Percentiles rank a stretch among this genome's conserved stretches.
Evolutionary conservation across 352 stramenopile genomes (phyloP).

Genomic region (Phytophthora macrochlamydospora): DNA sequence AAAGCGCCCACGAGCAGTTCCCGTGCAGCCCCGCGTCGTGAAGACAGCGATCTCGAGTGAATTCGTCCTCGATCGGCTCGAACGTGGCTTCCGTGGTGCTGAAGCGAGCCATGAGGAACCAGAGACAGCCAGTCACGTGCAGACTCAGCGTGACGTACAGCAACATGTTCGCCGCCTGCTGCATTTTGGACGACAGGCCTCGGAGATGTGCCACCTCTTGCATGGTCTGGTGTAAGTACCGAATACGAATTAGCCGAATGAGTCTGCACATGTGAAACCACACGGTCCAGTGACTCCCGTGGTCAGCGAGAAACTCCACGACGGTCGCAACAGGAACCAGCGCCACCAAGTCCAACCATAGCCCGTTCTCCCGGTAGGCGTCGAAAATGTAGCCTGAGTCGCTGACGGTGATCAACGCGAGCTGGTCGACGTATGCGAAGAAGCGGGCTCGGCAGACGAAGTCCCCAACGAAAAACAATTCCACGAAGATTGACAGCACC

Average conservation of each 20-base stretch:
- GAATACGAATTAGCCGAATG: constrained; percentile 53
- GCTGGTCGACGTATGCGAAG: constrained; percentile 73
- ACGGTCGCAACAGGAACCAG: constrained; percentile 62
- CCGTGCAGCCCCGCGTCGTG: constrained; percentile 43
- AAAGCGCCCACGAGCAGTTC: constrained; percentile 81
- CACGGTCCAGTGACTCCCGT: constrained; percentile 32
- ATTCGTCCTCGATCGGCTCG: constrained; percentile 19
- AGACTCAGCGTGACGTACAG: constrained; percentile 69
- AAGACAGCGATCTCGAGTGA: constrained; percentile 56
- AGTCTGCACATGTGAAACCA: constrained; percentile 55
- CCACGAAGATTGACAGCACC: constrained; percentile 52
- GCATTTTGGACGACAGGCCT: constrained; percentile 66
- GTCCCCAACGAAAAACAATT: constrained; percentile 61
- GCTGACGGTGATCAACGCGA: constrained; percentile 66
- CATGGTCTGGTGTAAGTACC: constrained; percentile 54
- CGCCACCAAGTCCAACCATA: constrained; percentile 61
- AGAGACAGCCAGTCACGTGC: constrained; percentile 69
- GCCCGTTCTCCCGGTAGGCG: constrained; percentile 54
- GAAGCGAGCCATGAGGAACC: constrained; percentile 78
- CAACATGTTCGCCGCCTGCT: constrained; percentile 58
- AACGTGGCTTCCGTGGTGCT: constrained; percentile 44
- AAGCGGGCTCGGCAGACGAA: constrained; percentile 55
- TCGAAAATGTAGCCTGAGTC: constrained; percentile 73
- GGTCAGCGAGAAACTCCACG: constrained; percentile 46
- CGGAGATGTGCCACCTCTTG: constrained; percentile 60